phyloP scores from a whole-genome alignment of 352 stramenopile species.

The Globisporangium cystogenes region DNA sequence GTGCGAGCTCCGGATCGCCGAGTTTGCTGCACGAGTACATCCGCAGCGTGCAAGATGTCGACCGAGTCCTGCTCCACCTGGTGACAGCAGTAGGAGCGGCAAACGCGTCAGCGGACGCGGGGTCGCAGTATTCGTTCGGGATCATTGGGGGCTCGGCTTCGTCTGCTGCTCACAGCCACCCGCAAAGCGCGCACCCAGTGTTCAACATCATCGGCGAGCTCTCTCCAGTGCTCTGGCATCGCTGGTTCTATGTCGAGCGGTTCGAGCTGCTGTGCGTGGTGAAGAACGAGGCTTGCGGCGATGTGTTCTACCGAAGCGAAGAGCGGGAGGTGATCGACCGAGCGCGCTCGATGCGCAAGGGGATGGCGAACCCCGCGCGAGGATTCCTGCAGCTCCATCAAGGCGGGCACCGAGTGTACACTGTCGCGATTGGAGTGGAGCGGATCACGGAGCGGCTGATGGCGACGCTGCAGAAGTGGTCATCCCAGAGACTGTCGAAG shows the following conservation, averaged over 20 bases:
- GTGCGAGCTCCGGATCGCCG: constrained; percentile 21
- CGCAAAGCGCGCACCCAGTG: constrained; percentile 66
- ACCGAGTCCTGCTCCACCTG: constrained; percentile 78
- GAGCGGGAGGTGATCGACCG: constrained; percentile 25
- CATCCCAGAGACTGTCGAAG: constrained; percentile 66
- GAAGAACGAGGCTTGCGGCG: constrained; percentile 51
- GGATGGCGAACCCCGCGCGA: constrained; percentile 17
- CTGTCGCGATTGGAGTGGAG: constrained; percentile 41
- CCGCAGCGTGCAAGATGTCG: constrained; percentile 81
- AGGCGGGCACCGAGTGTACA: constrained; percentile 25
- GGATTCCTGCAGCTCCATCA: constrained; percentile 28
- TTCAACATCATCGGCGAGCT: constrained; percentile 88
- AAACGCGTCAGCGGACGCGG: constrained; percentile 28
- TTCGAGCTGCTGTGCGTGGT: constrained; percentile 81
- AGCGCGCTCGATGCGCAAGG: constrained; percentile 21
- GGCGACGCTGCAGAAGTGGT: constrained; percentile 64
- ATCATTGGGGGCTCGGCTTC: constrained; percentile 30
- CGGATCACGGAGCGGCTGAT: constrained; percentile 50
- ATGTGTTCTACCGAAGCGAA: constrained; percentile 62
- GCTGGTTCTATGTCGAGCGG: constrained; percentile 86
- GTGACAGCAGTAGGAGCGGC: constrained; percentile 65
- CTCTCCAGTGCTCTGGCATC: constrained; percentile 84
- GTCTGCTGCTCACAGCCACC: constrained; percentile 30
- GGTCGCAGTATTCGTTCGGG: constrained; percentile 69
- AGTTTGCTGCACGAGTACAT: constrained; percentile 75